These are phyloP conservation scores for Mediolabrus comicus DNA, from an alignment of 108 stramenopile genomes.

Conservation along the genomic window DNA sequence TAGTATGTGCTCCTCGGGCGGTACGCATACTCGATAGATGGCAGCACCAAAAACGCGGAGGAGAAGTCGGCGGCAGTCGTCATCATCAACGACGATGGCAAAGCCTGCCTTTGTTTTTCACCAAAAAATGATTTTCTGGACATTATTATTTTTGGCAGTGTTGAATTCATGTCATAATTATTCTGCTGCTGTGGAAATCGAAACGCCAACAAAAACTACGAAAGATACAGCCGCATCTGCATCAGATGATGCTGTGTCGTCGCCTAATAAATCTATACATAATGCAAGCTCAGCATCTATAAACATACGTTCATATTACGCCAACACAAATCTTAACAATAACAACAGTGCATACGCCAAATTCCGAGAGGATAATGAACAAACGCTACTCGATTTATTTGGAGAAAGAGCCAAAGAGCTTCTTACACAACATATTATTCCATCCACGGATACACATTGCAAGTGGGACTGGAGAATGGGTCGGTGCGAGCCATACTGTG, in stretches of 20 bases:
- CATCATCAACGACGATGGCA: too few species aligned
- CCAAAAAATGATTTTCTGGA: too few species aligned
- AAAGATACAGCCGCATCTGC: background rate
- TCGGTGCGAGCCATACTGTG: slow-evolving; percentile 82
- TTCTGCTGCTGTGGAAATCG: too few species aligned
- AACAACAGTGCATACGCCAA: background rate
- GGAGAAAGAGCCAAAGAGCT: slow-evolving; percentile 84
- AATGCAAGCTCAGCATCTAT: background rate
- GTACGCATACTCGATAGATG: too few species aligned
- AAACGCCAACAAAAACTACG: too few species aligned
- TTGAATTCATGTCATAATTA: too few species aligned
- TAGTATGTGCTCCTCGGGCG: too few species aligned
- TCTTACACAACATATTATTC: slow-evolving; percentile 69
- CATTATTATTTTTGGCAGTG: too few species aligned
- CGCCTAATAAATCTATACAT: background rate
- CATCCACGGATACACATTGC: slow-evolving; percentile 44
- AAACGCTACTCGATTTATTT: slow-evolving; percentile 78
- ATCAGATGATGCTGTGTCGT: background rate
- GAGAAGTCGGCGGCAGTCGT: too few species aligned
- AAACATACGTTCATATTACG: slow-evolving; percentile 6
- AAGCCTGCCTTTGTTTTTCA: too few species aligned
- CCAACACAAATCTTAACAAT: background rate
- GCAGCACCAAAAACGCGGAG: too few species aligned
- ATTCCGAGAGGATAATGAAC: slow-evolving; percentile 52
- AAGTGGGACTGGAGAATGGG: slow-evolving; percentile 77